Base-by-base conservation (phyloP, 2,329 filamentous ascomycete species). In the Fusarium sp. region DNA sequence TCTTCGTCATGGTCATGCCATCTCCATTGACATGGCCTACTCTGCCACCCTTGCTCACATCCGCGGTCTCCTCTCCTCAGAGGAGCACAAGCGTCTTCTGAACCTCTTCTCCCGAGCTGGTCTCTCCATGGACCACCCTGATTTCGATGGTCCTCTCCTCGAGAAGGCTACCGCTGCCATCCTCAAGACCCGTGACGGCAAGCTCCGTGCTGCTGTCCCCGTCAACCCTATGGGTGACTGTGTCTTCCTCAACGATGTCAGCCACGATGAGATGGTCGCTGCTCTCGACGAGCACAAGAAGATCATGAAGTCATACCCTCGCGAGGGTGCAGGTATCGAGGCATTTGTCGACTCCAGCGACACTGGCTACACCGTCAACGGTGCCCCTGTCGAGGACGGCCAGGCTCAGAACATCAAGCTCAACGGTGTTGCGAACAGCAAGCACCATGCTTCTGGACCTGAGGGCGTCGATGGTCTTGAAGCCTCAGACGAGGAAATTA, bases 21-120 rank as follows among this genome's bases (percentile, higher is more conserved):
- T 93, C 70, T 91, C 88, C 4, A 91, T 92, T 65, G 91, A 92
- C 76, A 93, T 93, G 91, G 91, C 90, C 0, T 93, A 90, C 79
- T 91, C 89, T 1, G 90, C 90, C 0, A 92, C 91, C 0, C 83
- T 93, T 6, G 89, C 90, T 19, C 86, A 89, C 74, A 78, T 83
- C 62, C 86, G 88, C n/a, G 88, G 88, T 6, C 80, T 91, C 0
- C 82, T 93, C 11, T 84, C 82, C 22, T 81, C 88, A 44, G 82
- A 81, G 2, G 89, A 92, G 68, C 89, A 92, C 75, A 82, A 79
- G 26, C 84, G 89, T 19, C 79, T 92, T 1, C 80, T 92, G n/a
- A 85, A 84, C 55, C 83, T 93, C 6, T 92, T 93, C 79, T 92
- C 90, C 1, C 84, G 89, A 44, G 89, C 89, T 7, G 91, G 91